A percentile compares a stretch with the other conserved stretches of the same genome.
phyloP scores from a whole-genome alignment of 2,329 filamentous ascomycete genomes.

The Pestalotiopsis sp. region DNA sequence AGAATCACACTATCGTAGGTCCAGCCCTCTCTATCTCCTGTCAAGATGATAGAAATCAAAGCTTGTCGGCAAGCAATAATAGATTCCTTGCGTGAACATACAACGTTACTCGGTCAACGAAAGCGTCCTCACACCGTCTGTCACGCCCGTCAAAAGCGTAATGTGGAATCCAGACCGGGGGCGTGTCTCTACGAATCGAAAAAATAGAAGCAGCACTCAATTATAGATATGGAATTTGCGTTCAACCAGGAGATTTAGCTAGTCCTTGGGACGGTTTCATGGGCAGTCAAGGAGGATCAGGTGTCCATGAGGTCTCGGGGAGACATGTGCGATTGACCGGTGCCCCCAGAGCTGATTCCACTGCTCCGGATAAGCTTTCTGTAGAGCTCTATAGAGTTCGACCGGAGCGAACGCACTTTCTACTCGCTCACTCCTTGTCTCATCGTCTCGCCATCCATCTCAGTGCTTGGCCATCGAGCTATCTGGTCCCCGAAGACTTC shows the following conservation, averaged over 20 bases:
- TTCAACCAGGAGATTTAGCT: not conserved
- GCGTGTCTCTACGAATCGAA: not conserved
- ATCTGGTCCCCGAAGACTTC: not conserved
- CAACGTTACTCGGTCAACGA: not conserved
- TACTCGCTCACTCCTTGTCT: too few species aligned
- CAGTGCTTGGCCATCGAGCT: not conserved
- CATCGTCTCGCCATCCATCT: not conserved
- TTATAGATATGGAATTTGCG: not conserved
- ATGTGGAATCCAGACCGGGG: not conserved
- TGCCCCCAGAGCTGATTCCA: not conserved
- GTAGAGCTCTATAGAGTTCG: not conserved
- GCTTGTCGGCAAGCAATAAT: not conserved
- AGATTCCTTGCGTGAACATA: not conserved
- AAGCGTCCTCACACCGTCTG: not conserved
- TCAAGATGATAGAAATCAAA: not conserved
- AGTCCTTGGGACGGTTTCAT: not conserved
- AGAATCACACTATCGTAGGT: too few species aligned
- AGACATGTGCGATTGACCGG: not conserved
- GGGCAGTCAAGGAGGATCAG: not conserved
- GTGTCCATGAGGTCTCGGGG: not conserved
- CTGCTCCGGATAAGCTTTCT: not conserved
- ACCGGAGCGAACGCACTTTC: not conserved
- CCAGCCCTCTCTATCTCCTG: too few species aligned
- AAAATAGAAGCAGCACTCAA: not conserved
- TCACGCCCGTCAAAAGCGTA: not conserved